These are phyloP conservation scores for Pichia sp. DNA, from an alignment of 1,139 yeast genomes.

Conservation along the genomic window DNA sequence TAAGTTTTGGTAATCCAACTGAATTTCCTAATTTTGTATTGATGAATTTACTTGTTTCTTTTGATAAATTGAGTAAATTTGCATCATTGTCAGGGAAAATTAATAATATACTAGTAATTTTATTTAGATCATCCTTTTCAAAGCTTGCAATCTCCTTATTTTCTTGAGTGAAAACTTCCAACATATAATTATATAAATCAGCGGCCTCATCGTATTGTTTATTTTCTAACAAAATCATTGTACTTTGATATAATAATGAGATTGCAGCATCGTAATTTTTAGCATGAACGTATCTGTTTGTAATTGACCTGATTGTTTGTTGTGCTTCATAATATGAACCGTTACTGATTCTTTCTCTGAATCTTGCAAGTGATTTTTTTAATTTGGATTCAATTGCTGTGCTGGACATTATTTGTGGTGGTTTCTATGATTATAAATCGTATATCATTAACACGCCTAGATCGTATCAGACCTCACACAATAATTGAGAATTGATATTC, in stretches of 20 bases:
- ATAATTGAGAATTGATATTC: no score
- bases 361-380: conserved; percentile 54
- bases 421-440: no score
- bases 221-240: conserved; percentile 59
- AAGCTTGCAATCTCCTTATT: conserved; percentile 36
- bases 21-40: conserved; percentile 40
- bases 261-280: conserved; percentile 64
- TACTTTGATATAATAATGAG: conserved; percentile 65
- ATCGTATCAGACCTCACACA: neutral
- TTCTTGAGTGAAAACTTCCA: conserved; percentile 57
- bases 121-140: conserved; percentile 25
- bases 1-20: conserved; percentile 71
- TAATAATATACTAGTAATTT: conserved; percentile 35
- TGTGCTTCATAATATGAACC: conserved; percentile 92
- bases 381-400: conserved; percentile 36
- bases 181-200: conserved; percentile 65
- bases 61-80: conserved; percentile 57
- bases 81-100: conserved; percentile 61
- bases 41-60: conserved; percentile 63
- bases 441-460: neutral
- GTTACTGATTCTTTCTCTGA: conserved; percentile 56
- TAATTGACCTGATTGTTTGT: conserved; percentile 84
- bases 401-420: neutral
- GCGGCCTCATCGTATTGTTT: conserved; percentile 74
- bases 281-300: conserved; percentile 70